Conservation (phyloP, 2,329 filamentous ascomycete genomes). For the Amesomyces nigricolor region DNA sequence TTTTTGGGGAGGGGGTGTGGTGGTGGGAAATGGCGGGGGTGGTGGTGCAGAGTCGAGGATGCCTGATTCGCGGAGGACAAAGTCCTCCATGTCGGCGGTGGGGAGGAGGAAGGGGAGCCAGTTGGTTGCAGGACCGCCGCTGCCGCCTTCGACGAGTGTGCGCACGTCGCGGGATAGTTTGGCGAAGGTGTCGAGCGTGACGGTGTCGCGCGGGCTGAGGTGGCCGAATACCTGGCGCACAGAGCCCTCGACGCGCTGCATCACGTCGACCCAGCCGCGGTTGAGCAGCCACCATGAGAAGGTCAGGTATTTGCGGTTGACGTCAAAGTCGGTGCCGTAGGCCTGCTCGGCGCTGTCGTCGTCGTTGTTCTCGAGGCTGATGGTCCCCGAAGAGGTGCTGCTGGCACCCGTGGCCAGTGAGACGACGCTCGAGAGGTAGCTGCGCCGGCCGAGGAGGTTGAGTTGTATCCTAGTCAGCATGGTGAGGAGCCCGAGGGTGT, state of each 20-base stretch:
- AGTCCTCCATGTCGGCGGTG: slow-evolving; percentile 68
- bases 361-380: slow-evolving; percentile 88
- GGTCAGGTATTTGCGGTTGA: slow-evolving; percentile 88
- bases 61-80: slow-evolving; percentile 79
- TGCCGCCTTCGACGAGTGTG: slow-evolving; percentile 70
- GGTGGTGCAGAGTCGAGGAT: slow-evolving; percentile 52
- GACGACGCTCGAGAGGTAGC: slow-evolving; percentile 92
- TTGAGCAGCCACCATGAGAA: slow-evolving; percentile 99
- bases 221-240: slow-evolving; percentile 87
- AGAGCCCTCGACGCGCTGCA: slow-evolving; percentile 74
- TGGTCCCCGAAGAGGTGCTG: slow-evolving; percentile 58
- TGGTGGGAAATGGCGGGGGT: slow-evolving; percentile 16
- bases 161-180: slow-evolving; percentile 78
- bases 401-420: slow-evolving; percentile 70
- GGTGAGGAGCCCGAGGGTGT: slow-evolving; percentile 81
- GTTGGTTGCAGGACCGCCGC: slow-evolving; percentile 44
- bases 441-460: slow-evolving; percentile 90
- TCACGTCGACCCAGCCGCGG: slow-evolving; percentile 77
- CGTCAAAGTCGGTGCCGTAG: slow-evolving; percentile 91
- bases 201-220: slow-evolving; percentile 80
- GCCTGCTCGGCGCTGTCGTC: slow-evolving; percentile 77
- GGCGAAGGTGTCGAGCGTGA: slow-evolving; percentile 74
- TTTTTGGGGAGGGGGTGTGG: slow-evolving; percentile 34
- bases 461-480: slow-evolving; percentile 93
- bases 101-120: slow-evolving; percentile 87